A percentile compares a stretch with the other conserved stretches of the same genome.
phyloP scores from a whole-genome alignment of 1,284 basidiomycete genomes.

The Cutaneotrichosporon dermatis region DNA sequence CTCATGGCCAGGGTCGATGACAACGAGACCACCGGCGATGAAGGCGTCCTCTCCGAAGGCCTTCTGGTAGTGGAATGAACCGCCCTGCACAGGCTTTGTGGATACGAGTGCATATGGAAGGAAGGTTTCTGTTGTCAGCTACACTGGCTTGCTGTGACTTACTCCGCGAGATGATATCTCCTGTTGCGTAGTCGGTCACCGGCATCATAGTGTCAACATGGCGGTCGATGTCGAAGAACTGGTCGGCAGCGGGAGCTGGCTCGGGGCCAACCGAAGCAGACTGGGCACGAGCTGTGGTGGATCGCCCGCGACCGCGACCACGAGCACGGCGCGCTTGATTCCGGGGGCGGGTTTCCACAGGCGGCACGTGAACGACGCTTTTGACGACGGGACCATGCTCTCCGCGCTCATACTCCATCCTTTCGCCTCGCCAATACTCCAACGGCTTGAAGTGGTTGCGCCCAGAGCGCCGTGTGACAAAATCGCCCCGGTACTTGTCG shows the following conservation, averaged over 20 bases:
- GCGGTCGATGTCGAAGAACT: constrained; percentile 69
- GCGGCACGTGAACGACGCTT: constrained; percentile 57
- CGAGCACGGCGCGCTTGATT: too few relatives aligned
- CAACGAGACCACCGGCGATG: constrained; percentile 80
- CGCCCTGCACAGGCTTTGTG: constrained; percentile 53
- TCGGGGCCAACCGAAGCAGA: constrained; percentile 39
- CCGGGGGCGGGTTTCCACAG: too few relatives aligned
- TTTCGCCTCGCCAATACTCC: constrained; percentile 91
- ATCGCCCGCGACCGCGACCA: too few relatives aligned
- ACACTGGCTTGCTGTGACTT: constrained; percentile 42
- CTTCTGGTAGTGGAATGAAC: constrained; percentile 80
- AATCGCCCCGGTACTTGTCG: constrained; percentile 52
- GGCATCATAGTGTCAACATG: constrained; percentile 64
- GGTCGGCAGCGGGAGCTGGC: not conserved
- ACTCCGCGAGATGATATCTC: constrained; percentile 64
- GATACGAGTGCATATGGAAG: constrained; percentile 56
- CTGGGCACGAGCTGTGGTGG: too few relatives aligned
- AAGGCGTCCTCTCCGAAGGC: constrained; percentile 91
- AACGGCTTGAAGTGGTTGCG: constrained; percentile 72
- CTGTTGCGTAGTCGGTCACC: constrained; percentile 66
- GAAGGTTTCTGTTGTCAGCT: constrained; percentile 19
- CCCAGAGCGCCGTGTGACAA: constrained; percentile 56
- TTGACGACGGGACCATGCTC: constrained; percentile 72
- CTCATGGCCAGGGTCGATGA: constrained; percentile 58
- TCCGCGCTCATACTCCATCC: constrained; percentile 65